phyloP scores from a whole-genome alignment of 2,329 filamentous ascomycete species.

The Dichotomopilus funicola region DNA sequence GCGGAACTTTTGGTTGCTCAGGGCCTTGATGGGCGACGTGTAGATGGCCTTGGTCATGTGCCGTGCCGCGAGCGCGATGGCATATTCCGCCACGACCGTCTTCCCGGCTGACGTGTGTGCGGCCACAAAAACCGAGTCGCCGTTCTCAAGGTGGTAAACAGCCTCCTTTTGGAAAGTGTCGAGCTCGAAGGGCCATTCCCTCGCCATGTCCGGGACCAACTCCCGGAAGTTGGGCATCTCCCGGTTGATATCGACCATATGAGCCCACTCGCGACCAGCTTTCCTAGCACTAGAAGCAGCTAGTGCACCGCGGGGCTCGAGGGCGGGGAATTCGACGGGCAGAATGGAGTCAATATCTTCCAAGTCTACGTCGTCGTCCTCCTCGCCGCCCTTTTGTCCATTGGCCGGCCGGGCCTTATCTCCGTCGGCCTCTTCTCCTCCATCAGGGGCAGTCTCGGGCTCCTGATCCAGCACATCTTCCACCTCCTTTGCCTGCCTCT shows the following conservation, averaged over 20 bases:
- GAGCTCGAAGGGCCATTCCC: conserved; percentile 93
- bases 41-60: conserved; percentile 99
- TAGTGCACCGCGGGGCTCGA: conserved; percentile 77
- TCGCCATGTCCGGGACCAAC: conserved; percentile 91
- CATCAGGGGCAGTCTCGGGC: conserved; percentile 33
- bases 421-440: conserved; percentile 27
- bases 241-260: conserved; percentile 93
- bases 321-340: conserved; percentile 85
- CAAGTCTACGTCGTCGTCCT: conserved; percentile 39
- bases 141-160: conserved; percentile 92
- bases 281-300: conserved; percentile 65
- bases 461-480: conserved; percentile 53
- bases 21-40: conserved; percentile 94
- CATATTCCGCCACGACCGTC: conserved; percentile 96
- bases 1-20: conserved; percentile 98
- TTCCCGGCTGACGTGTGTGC: conserved; percentile 97
- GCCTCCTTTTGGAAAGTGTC: conserved; percentile 99
- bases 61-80: conserved; percentile 90
- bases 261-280: conserved; percentile 84
- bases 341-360: conserved; percentile 77
- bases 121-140: conserved; percentile 95
- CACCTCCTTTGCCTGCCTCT: conserved; percentile 63
- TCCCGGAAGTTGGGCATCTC: conserved; percentile 92
- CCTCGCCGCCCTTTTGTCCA: conserved; percentile 16
- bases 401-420: conserved; percentile 25